Conservation (phyloP, 176 grass and related monocot genomes). For the Tillandsia fasciculata region DNA sequence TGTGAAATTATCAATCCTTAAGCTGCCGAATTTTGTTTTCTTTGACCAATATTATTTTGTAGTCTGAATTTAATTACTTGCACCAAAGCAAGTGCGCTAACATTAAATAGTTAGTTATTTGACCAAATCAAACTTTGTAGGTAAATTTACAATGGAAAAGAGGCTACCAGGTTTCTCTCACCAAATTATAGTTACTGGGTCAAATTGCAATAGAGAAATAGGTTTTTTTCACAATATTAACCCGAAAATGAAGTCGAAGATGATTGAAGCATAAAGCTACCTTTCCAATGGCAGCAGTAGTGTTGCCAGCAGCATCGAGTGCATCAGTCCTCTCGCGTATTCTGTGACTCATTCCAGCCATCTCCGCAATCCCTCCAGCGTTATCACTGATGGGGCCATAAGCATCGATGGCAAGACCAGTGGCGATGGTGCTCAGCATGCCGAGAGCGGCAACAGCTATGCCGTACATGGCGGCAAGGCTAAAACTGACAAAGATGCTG, state of each 20-base stretch:
- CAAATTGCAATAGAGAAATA: no score
- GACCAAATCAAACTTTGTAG: no score
- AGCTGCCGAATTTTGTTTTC: not conserved
- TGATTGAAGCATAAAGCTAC: slow-evolving; percentile 14
- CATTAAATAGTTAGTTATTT: not conserved
- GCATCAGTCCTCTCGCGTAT: slow-evolving; percentile 93
- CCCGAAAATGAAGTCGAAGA: slow-evolving; percentile 5
- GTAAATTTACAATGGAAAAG: no score
- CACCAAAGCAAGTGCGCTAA: not conserved
- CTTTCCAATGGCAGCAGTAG: slow-evolving; percentile 90
- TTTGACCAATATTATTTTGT: no score
- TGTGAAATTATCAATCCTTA: not conserved
- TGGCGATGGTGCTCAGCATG: slow-evolving; percentile 90
- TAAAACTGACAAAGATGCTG: slow-evolving; percentile 87
- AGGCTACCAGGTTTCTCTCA: no score
- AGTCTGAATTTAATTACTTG: not conserved
- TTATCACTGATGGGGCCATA: slow-evolving; percentile 96
- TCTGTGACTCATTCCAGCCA: slow-evolving; percentile 94
- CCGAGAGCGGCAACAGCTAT: slow-evolving; percentile 90
- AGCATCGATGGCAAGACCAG: slow-evolving; percentile 83
- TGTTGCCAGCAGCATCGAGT: slow-evolving; percentile 87
- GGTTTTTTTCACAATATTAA: no score
- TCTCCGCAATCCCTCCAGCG: slow-evolving; percentile 93
- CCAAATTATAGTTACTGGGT: no score
- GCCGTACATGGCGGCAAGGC: slow-evolving; percentile 81